Percentiles rank a stretch among this genome's conserved stretches.
Conservation (phyloP, 352 stramenopile genomes). For the Nothophytophthora sp. region DNA sequence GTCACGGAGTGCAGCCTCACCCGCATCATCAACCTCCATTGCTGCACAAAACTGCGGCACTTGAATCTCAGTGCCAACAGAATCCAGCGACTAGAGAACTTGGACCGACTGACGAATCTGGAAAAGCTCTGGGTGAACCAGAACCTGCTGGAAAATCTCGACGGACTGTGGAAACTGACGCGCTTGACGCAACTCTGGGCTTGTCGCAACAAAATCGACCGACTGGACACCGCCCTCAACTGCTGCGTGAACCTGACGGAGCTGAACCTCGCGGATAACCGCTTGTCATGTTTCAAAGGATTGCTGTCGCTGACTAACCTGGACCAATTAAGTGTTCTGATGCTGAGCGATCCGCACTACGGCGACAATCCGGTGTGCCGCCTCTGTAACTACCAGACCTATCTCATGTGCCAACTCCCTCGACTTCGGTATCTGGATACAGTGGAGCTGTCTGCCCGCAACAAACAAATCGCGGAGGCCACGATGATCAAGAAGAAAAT, state of each 20-base stretch:
- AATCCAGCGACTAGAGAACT: conserved; percentile 50
- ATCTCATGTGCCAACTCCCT: conserved; percentile 87
- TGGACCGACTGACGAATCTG: conserved; percentile 58
- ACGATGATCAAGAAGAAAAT: conserved; percentile 96
- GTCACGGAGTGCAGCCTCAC: conserved; percentile 68
- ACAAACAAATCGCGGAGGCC: conserved; percentile 87
- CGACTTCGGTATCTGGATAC: conserved; percentile 72
- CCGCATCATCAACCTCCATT: conserved; percentile 41
- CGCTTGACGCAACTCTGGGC: conserved; percentile 75
- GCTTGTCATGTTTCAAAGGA: conserved; percentile 86
- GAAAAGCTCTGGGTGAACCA: conserved; percentile 85
- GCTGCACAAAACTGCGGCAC: conserved; percentile 49
- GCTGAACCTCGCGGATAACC: conserved; percentile 89
- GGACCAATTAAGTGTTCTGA: conserved; percentile 60
- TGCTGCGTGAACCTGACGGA: conserved; percentile 56
- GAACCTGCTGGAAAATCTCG: conserved; percentile 64
- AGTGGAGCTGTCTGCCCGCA: conserved; percentile 69
- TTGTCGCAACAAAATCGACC: conserved; percentile 70
- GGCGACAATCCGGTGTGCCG: conserved; percentile 90
- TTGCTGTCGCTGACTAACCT: conserved; percentile 75
- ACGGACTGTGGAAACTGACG: conserved; percentile 49
- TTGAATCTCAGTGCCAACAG: conserved; percentile 81
- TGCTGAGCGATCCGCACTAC: conserved; percentile 88
- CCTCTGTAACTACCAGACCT: conserved; percentile 94
- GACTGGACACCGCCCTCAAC: conserved; percentile 68